Base-by-base conservation (phyloP, 2,329 filamentous ascomycete species). In the Aspergillus thermomutatus region DNA sequence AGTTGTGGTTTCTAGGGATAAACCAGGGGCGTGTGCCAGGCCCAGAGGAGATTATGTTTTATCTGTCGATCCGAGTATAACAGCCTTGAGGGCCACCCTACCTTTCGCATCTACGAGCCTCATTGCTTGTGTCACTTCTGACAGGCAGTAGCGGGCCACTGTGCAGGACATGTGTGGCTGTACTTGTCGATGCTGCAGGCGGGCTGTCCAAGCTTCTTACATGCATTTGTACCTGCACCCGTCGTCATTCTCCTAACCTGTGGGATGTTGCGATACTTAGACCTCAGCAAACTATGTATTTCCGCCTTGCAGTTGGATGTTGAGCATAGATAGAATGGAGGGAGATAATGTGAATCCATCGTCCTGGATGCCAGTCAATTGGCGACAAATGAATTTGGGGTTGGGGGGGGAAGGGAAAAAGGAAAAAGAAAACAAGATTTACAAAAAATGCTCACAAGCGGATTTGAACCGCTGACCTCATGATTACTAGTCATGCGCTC, bases 401-500 rank as follows among this genome's bases (percentile, higher is more conserved):
- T n/a, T n/a, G n/a, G n/a, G n/a, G 34, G 9, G 34, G 11, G 34
- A 14, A 40, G 3, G 23, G n/a, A 25, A 41, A 49, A 23, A 25
- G 34, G 5, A 26, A 14, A 37, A 37, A 21, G 34, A 46, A 46
- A 41, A 40, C 43, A 23, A 64, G 64, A 60, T n/a, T n/a, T n/a
- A n/a, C n/a, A n/a, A 56, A 53, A 56, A 50, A 47, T 67, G 69
- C 70, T 67, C 69, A 65, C 67, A 67, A 62, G 64, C 67, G 62
- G 69, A 68, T 64, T 72, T 65, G 70, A 72, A 72, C 69, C 62
- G 66, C 62, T 62, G 69, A 71, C 67, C 69, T 72, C 69, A 65
- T 69, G 69, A 72, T 46, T 46, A 72, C 70, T 67, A 71, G 69
- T 72, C 69, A 70, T 66, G 68, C 69, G 70, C 70, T 68, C 68